These are phyloP conservation scores for Arabidopsis suecica DNA, from an alignment of 345 rosid species.

Conservation along the genomic window DNA sequence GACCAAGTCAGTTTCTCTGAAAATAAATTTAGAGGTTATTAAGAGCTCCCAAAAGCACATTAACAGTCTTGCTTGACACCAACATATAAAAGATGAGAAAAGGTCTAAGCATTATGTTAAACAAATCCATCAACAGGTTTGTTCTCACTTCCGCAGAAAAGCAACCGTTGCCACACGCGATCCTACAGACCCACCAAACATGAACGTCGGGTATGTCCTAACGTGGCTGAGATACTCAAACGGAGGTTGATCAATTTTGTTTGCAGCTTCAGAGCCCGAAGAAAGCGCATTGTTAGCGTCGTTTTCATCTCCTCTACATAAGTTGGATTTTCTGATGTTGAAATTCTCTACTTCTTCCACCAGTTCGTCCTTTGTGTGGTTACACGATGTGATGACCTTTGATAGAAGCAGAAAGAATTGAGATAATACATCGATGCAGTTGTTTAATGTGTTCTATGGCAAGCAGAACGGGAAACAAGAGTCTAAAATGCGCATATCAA, in stretches of 20 bases:
- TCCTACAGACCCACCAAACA: conserved; percentile 85
- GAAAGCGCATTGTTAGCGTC: conserved; percentile 40
- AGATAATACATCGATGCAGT: not conserved
- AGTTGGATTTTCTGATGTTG: conserved; percentile 54
- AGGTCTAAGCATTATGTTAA: conserved; percentile 2
- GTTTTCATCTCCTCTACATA: conserved; percentile 45
- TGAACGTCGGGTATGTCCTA: conserved; percentile 84
- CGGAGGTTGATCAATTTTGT: conserved; percentile 43
- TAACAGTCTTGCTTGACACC: conserved; percentile 24
- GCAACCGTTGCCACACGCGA: conserved; percentile 96
- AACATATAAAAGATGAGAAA: not conserved
- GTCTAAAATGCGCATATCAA: not conserved
- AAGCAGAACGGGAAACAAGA: not conserved
- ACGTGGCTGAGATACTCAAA: conserved; percentile 81
- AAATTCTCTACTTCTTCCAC: conserved; percentile 76
- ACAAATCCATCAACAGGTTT: conserved; percentile 10
- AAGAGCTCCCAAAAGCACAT: conserved; percentile 24
- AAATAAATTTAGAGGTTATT: conserved; percentile 11
- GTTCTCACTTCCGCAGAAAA: conserved; percentile 64
- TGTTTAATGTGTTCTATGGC: not conserved
- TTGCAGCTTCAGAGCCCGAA: conserved; percentile 49
- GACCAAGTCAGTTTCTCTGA: conserved; percentile 17
- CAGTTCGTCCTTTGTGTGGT: conserved; percentile 86
- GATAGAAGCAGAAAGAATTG: not conserved
- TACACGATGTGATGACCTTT: conserved; percentile 90